Percentiles rank a stretch among this genome's conserved stretches.
These are phyloP conservation scores for Harringtonia lauricola DNA, from an alignment of 2,329 filamentous ascomycete species.

Conservation along the genomic window DNA sequence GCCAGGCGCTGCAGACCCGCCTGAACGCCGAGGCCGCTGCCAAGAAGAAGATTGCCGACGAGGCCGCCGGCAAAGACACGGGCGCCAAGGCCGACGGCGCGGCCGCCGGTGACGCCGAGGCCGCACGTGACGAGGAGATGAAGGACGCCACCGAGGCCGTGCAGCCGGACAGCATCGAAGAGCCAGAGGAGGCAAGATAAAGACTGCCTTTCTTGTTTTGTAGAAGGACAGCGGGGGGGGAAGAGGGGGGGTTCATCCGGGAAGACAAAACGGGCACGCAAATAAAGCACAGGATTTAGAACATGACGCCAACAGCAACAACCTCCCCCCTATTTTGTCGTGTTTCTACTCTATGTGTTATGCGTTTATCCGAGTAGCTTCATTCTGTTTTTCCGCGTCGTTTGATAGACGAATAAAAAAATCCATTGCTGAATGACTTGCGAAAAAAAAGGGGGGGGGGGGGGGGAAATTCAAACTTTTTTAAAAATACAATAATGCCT, in stretches of 20 bases:
- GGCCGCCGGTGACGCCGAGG: slow-evolving; percentile 27
- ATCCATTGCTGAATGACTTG: too few species aligned
- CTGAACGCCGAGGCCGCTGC: slow-evolving; percentile 68
- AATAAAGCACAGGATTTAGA: too few species aligned
- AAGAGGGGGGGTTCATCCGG: too few species aligned
- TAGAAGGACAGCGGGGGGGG: not conserved
- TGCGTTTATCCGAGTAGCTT: too few species aligned
- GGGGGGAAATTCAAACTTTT: too few species aligned
- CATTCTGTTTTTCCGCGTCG: not conserved
- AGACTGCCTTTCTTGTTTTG: not conserved
- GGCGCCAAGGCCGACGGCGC: slow-evolving; percentile 41
- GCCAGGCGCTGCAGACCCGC: slow-evolving; percentile 65
- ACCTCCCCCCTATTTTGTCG: too few species aligned
- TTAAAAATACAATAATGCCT: too few species aligned
- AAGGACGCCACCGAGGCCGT: slow-evolving; percentile 45
- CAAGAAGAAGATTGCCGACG: slow-evolving; percentile 53
- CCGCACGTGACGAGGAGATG: slow-evolving; percentile 45
- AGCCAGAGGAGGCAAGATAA: slow-evolving; percentile 2
- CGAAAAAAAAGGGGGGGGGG: too few species aligned
- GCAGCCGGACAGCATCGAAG: slow-evolving; percentile 10
- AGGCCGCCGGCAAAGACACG: slow-evolving; percentile 34
- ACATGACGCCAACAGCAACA: too few species aligned
- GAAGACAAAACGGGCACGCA: too few species aligned
- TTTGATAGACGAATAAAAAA: too few species aligned
- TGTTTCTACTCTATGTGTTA: too few species aligned